Percentiles rank a stretch among this genome's conserved stretches.
phyloP scores from a whole-genome alignment of 2,329 filamentous ascomycete species.

The Lomentospora prolificans region DNA sequence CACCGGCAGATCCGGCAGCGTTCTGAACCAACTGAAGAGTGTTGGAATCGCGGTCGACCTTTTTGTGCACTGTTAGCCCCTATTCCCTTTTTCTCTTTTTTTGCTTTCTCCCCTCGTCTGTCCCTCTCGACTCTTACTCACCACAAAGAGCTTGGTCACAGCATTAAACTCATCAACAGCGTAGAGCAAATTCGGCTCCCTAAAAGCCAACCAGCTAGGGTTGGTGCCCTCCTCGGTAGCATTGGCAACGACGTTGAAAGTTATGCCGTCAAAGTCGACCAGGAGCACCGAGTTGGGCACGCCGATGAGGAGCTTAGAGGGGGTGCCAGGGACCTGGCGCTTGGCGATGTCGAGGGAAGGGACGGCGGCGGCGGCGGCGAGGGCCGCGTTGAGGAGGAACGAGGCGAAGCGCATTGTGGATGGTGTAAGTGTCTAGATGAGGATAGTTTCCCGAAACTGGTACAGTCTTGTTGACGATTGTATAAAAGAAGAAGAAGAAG shows the following conservation, averaged over 20 bases:
- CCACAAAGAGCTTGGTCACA: conserved; percentile 27
- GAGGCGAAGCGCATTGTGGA: conserved; percentile 2
- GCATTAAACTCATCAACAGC: conserved; percentile 36
- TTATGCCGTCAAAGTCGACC: conserved; percentile 29
- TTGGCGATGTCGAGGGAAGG: conserved; percentile 1
- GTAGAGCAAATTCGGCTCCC: conserved; percentile 29
- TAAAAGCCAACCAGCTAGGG: conserved; percentile 37
- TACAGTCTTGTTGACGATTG: no score
- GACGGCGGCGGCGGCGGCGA: conserved; percentile 5
- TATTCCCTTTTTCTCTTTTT: neutral
- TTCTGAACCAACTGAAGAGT: conserved; percentile 18
- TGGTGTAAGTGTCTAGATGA: neutral
- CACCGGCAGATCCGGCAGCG: conserved; percentile 24
- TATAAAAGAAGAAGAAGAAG: neutral
- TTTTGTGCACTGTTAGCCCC: conserved; percentile 13
- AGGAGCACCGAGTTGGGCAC: conserved; percentile 28
- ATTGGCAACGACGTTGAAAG: conserved; percentile 27
- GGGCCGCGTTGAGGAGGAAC: conserved; percentile 2
- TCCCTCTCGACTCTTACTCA: neutral
- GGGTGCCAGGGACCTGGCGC: neutral
- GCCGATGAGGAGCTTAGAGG: conserved; percentile 28
- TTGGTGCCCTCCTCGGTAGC: conserved; percentile 23
- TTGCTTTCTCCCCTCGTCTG: neutral
- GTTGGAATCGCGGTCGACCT: conserved; percentile 22
- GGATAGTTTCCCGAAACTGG: neutral